Evolutionary conservation across 164 flowering plant species (phyloP), one percentile per base, ranked within the genome.

Genomic region (Aristolochia fimbriata): DNA sequence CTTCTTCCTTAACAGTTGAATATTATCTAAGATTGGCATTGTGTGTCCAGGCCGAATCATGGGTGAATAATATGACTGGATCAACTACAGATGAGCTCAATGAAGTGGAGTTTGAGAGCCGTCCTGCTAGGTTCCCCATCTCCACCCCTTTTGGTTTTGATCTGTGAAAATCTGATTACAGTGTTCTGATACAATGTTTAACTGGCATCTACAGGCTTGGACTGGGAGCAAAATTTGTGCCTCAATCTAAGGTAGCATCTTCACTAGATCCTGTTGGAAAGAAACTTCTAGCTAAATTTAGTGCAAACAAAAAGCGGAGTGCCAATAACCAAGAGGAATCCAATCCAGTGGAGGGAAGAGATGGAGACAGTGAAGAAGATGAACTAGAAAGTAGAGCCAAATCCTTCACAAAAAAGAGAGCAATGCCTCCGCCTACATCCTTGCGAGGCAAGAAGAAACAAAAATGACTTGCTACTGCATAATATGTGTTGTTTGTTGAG

Each of bases 1-100:
- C n/a, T n/a, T n/a, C n/a, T 2, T 27, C 30, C 30, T 37, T 37
- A 37, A 37, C 7, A 37, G 43, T 37, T 37, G 10, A 37, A 37
- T 37, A 10, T 27, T 37, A 37, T 37, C 43, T 37, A 37, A 37
- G 43, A 0, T 10, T 7, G 9, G 10, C 43, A 37, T 5, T 37
- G 43, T 37, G 9, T 49, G 6, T 62, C 27, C 82, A 87, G 91
- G 91, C 91, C 65, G 82, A 87, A 59, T 64, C 76, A 70, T 87
- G 95, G 89, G 84, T 87, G 50, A 72, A 73, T 59, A 70, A 71
- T 52, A 87, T 83, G 95, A 75, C 74, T 60, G 70, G 73, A 73
- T 46, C 73, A 59, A 25, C 66, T 30, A 76, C 62, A 14, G 72
- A 81, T 62, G 81, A 76, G 19, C 63, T 74, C 24, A 25, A 46